Evolutionary conservation across 164 flowering plant genomes (phyloP).

Genomic region (Dillenia turbinata): DNA sequence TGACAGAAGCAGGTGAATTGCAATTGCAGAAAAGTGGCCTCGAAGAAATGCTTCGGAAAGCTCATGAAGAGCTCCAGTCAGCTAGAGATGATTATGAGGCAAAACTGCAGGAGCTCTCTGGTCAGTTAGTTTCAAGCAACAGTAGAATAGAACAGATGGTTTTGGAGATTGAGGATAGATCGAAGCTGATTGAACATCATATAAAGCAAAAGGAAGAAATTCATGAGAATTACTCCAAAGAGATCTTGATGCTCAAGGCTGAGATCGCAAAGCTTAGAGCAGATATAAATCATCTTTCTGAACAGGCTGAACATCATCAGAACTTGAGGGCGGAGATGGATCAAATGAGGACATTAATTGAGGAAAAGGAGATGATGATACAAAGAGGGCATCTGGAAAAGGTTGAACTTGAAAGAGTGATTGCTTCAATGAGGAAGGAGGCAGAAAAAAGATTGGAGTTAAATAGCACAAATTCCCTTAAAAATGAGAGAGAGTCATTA

Average conservation of each 20-base stretch:
- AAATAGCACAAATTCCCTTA: conserved; percentile 24
- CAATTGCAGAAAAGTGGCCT: conserved; percentile 46
- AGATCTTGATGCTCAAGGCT: conserved; percentile 34
- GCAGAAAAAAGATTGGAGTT: conserved; percentile 40
- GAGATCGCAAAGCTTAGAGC: conserved; percentile 38
- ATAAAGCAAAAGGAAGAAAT: conserved; percentile 41
- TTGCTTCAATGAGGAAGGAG: conserved; percentile 41
- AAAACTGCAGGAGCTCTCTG: conserved; percentile 38
- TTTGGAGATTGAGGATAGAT: conserved; percentile 35
- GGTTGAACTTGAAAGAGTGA: conserved; percentile 35
- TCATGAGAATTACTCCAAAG: conserved; percentile 26
- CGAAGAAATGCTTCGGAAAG: conserved; percentile 49
- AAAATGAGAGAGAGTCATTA: conserved; percentile 49
- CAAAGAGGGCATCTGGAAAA: conserved; percentile 33
- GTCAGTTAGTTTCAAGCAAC: conserved; percentile 27
- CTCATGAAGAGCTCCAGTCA: conserved; percentile 47
- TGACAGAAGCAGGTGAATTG: conserved; percentile 66
- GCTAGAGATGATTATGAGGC: conserved; percentile 44
- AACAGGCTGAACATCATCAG: conserved; percentile 31
- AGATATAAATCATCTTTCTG: conserved; percentile 32
- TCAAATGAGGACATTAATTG: conserved; percentile 23
- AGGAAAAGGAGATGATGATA: conserved; percentile 36
- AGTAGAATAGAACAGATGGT: conserved; percentile 34
- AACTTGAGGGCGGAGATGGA: conserved; percentile 32
- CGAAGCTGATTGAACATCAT: conserved; percentile 44